Evolutionary conservation across 1,284 basidiomycete species (phyloP), one percentile per base, ranked within the genome.

Genomic region (Ceratobasidium sp.): DNA sequence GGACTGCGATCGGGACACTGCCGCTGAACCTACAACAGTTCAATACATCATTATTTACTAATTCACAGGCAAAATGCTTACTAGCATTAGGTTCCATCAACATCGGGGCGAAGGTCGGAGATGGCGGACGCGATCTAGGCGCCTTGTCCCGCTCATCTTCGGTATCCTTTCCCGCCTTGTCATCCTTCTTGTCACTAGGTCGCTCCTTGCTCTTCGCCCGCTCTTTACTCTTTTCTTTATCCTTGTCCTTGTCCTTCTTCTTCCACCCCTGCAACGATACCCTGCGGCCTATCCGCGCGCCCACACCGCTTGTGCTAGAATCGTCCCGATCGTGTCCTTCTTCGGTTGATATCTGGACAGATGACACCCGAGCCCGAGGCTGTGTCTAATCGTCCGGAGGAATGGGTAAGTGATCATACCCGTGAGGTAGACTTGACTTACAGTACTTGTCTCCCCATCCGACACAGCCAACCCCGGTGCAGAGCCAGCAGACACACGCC

Each of bases 321-420:
- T n/a, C 29, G n/a, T 74, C 72, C 27, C 48, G 73, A 59, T 65
- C 65, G 19, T 72, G 68, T 39, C 68, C 68, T 14, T 61, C 66
- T 29, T 74, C 66, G 19, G 71, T 73, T n/a, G 71, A 73, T 22
- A 73, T 73, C 59, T 73, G 71, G 22, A 73, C 71, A 29, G 71
- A 53, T n/a, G 71, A 73, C 19, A 73, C 22, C 31, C 71, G 71
- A n/a, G 58, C 71, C 27, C 61, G 71, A 22, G 71, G 49, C 5
- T 73, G 71, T 9, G 71, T 34, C 71, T 73, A 43, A 41, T 13
- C 27, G 34, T 14, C 14, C 46, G 19, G 14, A 48, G 1, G n/a
- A 48, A 19, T n/a, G 5, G 6, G 46, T 48, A 48, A 48, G 46
- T 19, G 16, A 48, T 6, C 13, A 6, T 6, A 48, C 16, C 16